These are phyloP conservation scores for Puccinia novopanici DNA, from an alignment of 1,284 basidiomycete genomes.

Conservation along the genomic window DNA sequence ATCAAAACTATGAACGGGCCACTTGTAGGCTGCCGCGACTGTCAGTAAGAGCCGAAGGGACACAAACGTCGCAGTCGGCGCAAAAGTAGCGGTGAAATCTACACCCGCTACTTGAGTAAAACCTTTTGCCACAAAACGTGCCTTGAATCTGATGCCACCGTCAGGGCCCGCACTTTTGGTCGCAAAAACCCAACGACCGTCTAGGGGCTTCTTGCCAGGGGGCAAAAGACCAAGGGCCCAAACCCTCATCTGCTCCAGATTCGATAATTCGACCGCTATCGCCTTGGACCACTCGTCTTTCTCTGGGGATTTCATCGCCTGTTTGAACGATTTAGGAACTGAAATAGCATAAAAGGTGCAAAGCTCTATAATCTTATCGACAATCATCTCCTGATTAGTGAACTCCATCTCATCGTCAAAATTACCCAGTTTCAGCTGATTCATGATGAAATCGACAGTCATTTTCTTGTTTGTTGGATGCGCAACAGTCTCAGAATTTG, in stretches of 20 bases:
- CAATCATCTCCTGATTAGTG: not conserved
- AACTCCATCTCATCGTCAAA: too few relatives aligned
- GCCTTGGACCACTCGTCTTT: not conserved
- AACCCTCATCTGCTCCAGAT: not conserved
- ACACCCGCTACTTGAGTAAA: not conserved
- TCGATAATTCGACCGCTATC: not conserved
- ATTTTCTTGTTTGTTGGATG: too few relatives aligned
- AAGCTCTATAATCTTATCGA: too few relatives aligned
- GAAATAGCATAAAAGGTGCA: too few relatives aligned
- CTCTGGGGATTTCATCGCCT: not conserved
- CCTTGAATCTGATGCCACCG: not conserved
- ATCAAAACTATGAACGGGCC: too few relatives aligned
- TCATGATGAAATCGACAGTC: too few relatives aligned
- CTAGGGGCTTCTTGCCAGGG: not conserved
- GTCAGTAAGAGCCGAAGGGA: too few relatives aligned
- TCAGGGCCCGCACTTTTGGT: too few relatives aligned
- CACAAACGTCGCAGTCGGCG: not conserved
- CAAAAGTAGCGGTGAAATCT: not conserved
- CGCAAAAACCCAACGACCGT: not conserved
- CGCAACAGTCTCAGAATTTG: too few relatives aligned
- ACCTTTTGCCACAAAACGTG: not conserved
- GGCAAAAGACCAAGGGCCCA: not conserved
- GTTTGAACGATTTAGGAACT: too few relatives aligned
- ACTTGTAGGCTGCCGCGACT: too few relatives aligned
- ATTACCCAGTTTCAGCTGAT: too few relatives aligned